Conservation (phyloP, 805 yeast species). For the Kodamaea kakaduensis region DNA sequence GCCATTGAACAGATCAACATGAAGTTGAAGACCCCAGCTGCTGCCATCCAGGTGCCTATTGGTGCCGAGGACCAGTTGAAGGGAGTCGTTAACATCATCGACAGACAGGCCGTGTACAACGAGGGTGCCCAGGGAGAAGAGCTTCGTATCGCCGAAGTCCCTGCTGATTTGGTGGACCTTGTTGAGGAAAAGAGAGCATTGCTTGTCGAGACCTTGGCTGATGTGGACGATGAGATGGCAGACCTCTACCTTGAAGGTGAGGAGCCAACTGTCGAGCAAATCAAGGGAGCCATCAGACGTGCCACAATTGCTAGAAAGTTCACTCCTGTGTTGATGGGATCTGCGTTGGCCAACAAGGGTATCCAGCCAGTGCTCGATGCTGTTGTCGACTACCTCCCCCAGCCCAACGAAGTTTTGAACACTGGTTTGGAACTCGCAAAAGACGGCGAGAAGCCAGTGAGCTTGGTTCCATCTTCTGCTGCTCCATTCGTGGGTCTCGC, state of each 20-base stretch:
- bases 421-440: constrained; percentile 75
- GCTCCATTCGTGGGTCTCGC: constrained; percentile 94
- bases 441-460: constrained; percentile 53
- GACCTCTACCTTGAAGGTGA: constrained; percentile 87
- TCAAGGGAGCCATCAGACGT: constrained; percentile 85
- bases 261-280: constrained; percentile 80
- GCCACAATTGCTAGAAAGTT: constrained; percentile 93
- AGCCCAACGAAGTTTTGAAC: constrained; percentile 90
- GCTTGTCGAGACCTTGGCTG: constrained; percentile 92
- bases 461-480: constrained; percentile 64
- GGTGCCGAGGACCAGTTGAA: constrained; percentile 82
- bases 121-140: constrained; percentile 89
- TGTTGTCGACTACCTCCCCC: constrained; percentile 91
- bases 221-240: constrained; percentile 96
- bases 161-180: constrained; percentile 72
- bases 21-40: constrained; percentile 90
- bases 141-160: constrained; percentile 60
- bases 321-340: constrained; percentile 99
- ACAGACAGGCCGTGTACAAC: constrained; percentile 81
- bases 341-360: constrained; percentile 95
- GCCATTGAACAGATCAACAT: constrained; percentile 87
- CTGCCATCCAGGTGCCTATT: constrained; percentile 96
- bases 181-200: constrained; percentile 87
- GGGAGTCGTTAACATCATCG: constrained; percentile 91
- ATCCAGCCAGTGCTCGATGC: constrained; percentile 94